These are phyloP conservation scores for Monascus purpureus DNA, from an alignment of 495 filamentous ascomycete genomes.

Conservation along the genomic window DNA sequence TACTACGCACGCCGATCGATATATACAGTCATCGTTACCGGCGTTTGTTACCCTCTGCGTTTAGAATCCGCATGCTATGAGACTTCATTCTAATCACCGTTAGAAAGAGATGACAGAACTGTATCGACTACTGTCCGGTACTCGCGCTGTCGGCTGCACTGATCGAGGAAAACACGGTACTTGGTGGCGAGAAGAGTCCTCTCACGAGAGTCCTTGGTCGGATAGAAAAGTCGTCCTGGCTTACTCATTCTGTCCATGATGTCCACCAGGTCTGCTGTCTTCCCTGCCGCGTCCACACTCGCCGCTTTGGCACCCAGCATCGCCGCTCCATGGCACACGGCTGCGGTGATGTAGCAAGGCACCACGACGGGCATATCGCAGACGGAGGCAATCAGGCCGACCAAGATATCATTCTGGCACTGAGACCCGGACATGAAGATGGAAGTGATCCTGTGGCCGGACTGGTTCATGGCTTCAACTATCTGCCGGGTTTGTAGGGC, in stretches of 20 bases:
- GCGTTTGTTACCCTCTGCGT: too few species aligned
- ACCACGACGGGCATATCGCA: constrained; percentile 87
- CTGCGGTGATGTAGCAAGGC: constrained; percentile 81
- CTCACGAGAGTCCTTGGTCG: constrained; percentile 52
- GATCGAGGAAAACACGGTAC: constrained; percentile 56
- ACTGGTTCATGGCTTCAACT: constrained; percentile 75
- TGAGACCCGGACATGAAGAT: constrained; percentile 99
- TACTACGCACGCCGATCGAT: too few species aligned
- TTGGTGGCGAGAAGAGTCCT: constrained; percentile 71
- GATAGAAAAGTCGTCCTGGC: constrained; percentile 68
- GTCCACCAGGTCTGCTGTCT: constrained; percentile 75
- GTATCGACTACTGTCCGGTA: constrained; percentile 51
- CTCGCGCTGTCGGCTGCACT: constrained; percentile 51
- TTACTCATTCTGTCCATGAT: constrained; percentile 98
- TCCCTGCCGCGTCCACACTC: constrained; percentile 57
- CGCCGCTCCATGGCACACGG: constrained; percentile 88
- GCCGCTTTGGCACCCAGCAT: constrained; percentile 96
- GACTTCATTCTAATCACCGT: too few species aligned
- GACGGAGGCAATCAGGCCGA: constrained; percentile 80
- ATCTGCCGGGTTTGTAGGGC: constrained; percentile 93
- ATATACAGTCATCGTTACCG: too few species aligned
- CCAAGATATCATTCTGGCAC: constrained; percentile 87
- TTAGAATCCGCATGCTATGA: too few species aligned
- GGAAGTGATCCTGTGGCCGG: constrained; percentile 70
- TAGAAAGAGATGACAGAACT: too few species aligned